These are phyloP conservation scores for Azolla pinnata DNA, from an alignment of 75 land plant species.

Conservation along the genomic window DNA sequence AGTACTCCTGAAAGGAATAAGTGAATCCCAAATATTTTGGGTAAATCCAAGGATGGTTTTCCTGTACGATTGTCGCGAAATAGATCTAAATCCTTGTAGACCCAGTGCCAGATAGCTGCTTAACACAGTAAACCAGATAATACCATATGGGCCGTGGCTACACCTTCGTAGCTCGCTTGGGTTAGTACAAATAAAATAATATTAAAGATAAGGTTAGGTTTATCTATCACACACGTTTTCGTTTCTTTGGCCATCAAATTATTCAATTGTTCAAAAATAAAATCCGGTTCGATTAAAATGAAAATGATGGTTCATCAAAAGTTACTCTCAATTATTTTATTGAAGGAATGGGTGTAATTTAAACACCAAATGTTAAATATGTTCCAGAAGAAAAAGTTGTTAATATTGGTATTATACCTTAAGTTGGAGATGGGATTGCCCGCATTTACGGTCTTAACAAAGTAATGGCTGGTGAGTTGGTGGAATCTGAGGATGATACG, in stretches of 20 bases:
- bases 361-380: slow-evolving; percentile 3
- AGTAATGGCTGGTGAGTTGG: slow-evolving; percentile 16
- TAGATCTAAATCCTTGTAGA: neutral
- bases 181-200: no score
- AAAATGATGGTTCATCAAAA: no score
- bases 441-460: slow-evolving; percentile 27
- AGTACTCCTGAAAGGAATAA: neutral
- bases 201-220: no score
- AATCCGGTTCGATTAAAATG: no score
- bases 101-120: slow-evolving; percentile 4
- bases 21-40: slow-evolving; percentile 3
- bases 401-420: slow-evolving; percentile 18
- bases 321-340: no score
- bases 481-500: slow-evolving; percentile 10
- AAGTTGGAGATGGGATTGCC: slow-evolving; percentile 28
- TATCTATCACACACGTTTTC: no score
- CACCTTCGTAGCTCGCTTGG: slow-evolving; percentile 7
- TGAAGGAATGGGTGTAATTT: neutral
- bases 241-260: no score
- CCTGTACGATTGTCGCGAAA: slow-evolving; percentile 3
- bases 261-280: no score
- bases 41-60: slow-evolving; percentile 2
- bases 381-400: slow-evolving; percentile 6
- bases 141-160: slow-evolving; percentile 5
- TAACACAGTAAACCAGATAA: slow-evolving; percentile 2